phyloP scores from a whole-genome alignment of 352 stramenopile genomes.

The Blastocystis sp. region DNA sequence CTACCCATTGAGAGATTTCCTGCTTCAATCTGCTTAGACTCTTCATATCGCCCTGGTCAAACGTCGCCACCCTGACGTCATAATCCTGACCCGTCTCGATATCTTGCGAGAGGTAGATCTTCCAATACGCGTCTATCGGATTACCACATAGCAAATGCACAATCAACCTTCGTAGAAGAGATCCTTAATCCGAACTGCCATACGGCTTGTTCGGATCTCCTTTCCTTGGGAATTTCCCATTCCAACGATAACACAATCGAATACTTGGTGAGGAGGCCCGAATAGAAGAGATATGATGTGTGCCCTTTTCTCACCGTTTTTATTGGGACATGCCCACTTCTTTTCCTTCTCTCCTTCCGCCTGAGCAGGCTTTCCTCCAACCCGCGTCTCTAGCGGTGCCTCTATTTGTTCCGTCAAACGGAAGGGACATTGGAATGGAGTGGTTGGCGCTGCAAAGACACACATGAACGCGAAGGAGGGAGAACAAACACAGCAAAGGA shows the following conservation, averaged over 20 bases:
- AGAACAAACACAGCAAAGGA: too few species aligned
- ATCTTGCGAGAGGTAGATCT: conserved; percentile 58
- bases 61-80: conserved; percentile 23
- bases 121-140: conserved; percentile 57
- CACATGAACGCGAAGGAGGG: too few species aligned
- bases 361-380: too few species aligned
- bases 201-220: conserved; percentile 27
- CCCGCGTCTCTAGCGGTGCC: too few species aligned
- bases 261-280: not conserved
- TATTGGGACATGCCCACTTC: not conserved
- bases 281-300: not conserved
- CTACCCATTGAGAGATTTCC: conserved; percentile 60
- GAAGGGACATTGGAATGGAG: too few species aligned
- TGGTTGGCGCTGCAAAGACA: too few species aligned
- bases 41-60: conserved; percentile 56
- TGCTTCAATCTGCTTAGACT: conserved; percentile 51
- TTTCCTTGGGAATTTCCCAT: conserved; percentile 65
- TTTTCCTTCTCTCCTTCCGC: too few species aligned
- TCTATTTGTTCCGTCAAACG: too few species aligned
- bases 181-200: conserved; percentile 58
- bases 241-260: not conserved
- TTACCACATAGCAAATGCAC: not conserved
- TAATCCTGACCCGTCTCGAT: conserved; percentile 41
- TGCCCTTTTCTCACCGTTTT: not conserved
- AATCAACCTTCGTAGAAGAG: conserved; percentile 35